These are phyloP conservation scores for Prunella vulgaris DNA, from an alignment of 257 asterid genomes.

Conservation along the genomic window DNA sequence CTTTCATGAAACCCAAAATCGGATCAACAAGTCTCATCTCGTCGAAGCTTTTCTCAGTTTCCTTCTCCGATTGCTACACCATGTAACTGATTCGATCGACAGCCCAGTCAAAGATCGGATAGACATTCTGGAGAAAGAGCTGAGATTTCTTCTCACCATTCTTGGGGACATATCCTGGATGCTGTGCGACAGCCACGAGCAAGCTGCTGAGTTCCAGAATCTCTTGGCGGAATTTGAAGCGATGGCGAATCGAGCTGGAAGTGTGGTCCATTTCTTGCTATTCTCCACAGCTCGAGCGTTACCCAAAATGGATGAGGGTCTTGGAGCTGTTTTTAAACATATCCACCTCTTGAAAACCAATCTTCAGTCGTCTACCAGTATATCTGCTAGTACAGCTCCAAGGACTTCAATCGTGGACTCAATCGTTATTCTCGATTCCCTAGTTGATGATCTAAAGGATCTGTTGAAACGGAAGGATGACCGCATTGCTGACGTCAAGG, in stretches of 20 bases:
- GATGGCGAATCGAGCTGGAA: constrained; percentile 10
- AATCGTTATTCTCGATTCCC: constrained; percentile 17
- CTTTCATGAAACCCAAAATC: not conserved
- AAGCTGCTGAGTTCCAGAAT: not conserved
- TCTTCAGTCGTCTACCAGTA: not conserved
- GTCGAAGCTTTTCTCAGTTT: constrained; percentile 18
- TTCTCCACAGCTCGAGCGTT: not conserved
- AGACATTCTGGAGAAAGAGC: not conserved
- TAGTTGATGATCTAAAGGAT: constrained; percentile 15
- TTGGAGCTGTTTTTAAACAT: not conserved
- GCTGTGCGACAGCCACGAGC: not conserved
- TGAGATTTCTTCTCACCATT: constrained; percentile 17
- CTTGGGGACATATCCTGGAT: constrained; percentile 7
- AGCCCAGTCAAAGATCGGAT: not conserved
- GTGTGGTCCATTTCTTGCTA: constrained; percentile 12
- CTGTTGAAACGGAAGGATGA: not conserved
- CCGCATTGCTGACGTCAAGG: not conserved
- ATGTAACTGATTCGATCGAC: not conserved
- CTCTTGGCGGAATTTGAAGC: constrained; percentile 8
- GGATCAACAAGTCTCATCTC: not conserved
- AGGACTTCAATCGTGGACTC: not conserved
- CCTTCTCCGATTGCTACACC: not conserved
- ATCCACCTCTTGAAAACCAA: not conserved
- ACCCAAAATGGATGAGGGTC: too few species aligned
- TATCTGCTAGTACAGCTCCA: not conserved